Percentiles rank a stretch among this genome's conserved stretches.
These are phyloP conservation scores for Nyctanthes arbortristis DNA, from an alignment of 257 asterid genomes.

Conservation along the genomic window DNA sequence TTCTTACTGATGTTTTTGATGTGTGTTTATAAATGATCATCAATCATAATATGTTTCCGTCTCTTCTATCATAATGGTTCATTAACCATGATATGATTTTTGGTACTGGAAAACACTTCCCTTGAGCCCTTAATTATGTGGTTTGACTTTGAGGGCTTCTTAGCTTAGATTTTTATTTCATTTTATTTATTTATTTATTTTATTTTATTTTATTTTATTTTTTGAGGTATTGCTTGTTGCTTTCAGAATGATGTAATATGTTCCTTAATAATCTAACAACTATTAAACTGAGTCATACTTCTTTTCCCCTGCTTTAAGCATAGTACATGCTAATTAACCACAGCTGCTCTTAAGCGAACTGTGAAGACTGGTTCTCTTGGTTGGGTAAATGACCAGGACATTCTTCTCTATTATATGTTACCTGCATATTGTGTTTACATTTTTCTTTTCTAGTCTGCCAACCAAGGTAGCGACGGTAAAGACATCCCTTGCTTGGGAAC, in stretches of 20 bases:
- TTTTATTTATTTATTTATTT: too few species aligned
- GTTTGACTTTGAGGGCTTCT: not conserved
- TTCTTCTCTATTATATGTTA: not conserved
- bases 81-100: too few species aligned
- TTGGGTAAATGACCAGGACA: not conserved
- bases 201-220: too few species aligned
- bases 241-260: not conserved
- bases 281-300: constrained; percentile 3
- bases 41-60: not conserved
- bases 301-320: constrained; percentile 1
- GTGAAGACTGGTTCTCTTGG: not conserved
- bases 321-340: not conserved
- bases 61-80: not conserved
- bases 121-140: constrained; percentile 5
- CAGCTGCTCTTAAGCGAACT: not conserved
- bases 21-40: constrained; percentile 5
- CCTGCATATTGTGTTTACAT: not conserved
- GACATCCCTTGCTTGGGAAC: not conserved
- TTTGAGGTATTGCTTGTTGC: not conserved
- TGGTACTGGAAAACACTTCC: not conserved
- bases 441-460: not conserved
- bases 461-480: not conserved
- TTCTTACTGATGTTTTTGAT: not conserved
- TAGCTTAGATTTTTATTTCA: constrained; percentile 1
- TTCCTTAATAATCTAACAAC: too few species aligned